Conservation (phyloP, 2,329 filamentous ascomycete genomes). For the Coleophoma cylindrospora region DNA sequence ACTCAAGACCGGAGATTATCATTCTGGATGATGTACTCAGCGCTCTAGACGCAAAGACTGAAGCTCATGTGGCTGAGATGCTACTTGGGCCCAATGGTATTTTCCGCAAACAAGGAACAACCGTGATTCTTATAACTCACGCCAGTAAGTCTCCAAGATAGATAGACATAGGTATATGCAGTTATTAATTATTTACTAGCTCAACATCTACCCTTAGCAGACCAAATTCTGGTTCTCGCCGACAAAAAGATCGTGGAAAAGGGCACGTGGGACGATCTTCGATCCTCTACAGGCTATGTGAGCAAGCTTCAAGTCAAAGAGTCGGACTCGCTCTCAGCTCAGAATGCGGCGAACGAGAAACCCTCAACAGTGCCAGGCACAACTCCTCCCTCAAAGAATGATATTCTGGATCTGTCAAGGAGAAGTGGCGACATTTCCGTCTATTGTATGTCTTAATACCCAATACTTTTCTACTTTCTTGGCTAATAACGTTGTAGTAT, state of each 20-base stretch:
- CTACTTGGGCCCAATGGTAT: slow-evolving; percentile 5
- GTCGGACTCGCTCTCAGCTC: background rate
- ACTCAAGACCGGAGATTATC: slow-evolving; percentile 10
- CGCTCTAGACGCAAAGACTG: slow-evolving; percentile 12
- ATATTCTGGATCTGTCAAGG: slow-evolving; percentile 2
- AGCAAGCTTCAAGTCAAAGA: background rate
- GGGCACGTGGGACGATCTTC: slow-evolving; percentile 13
- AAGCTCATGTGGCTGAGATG: slow-evolving; percentile 5
- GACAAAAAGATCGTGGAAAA: slow-evolving; percentile 3
- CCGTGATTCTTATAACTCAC: slow-evolving; percentile 28
- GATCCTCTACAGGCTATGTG: background rate
- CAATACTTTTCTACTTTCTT: background rate
- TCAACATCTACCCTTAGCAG: slow-evolving; percentile 24
- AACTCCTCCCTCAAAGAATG: background rate
- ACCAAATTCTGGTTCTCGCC: slow-evolving; percentile 3
- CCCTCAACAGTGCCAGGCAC: background rate
- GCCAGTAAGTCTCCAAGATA: slow-evolving; percentile 18
- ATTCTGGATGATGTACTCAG: slow-evolving; percentile 16
- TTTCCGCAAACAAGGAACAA: slow-evolving; percentile 18
- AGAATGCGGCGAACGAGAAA: background rate
- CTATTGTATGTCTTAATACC: slow-evolving; percentile 3
- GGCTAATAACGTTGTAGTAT: slow-evolving; percentile 1
- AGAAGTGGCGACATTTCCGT: slow-evolving; percentile 10
- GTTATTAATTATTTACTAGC: slow-evolving; percentile 16
- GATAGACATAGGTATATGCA: slow-evolving; percentile 12